Evolutionary conservation across 805 yeast species (phyloP).

Genomic region (Saccharomycopsis olivae): DNA sequence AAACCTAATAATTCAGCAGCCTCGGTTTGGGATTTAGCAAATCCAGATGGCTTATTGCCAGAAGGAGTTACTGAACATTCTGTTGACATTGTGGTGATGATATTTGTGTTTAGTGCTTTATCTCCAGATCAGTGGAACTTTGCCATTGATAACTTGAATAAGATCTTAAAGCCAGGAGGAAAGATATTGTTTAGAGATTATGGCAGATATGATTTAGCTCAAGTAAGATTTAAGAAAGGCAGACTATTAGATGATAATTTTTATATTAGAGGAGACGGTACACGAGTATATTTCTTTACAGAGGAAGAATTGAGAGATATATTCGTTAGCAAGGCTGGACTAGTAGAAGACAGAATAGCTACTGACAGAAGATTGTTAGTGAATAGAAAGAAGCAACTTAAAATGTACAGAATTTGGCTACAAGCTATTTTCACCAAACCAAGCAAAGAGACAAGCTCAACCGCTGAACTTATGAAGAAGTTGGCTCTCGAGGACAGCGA

Average conservation of each 20-base stretch:
- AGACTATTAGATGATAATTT: constrained; percentile 85
- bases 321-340: constrained; percentile 43
- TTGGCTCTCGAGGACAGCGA: constrained; percentile 13
- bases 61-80: constrained; percentile 74
- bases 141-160: constrained; percentile 62
- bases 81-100: constrained; percentile 88
- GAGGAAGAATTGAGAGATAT: constrained; percentile 80
- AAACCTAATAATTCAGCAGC: constrained; percentile 54
- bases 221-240: constrained; percentile 82
- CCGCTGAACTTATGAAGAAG: constrained; percentile 12
- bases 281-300: constrained; percentile 92
- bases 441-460: neutral
- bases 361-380: constrained; percentile 87
- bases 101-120: constrained; percentile 87
- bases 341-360: constrained; percentile 66
- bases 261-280: constrained; percentile 95
- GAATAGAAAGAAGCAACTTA: constrained; percentile 81
- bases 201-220: constrained; percentile 93
- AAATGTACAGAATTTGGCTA: constrained; percentile 95
- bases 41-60: constrained; percentile 62
- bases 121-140: constrained; percentile 84
- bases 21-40: constrained; percentile 92
- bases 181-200: constrained; percentile 83
- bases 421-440: constrained; percentile 73
- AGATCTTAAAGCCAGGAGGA: constrained; percentile 87